Evolutionary conservation across 2,329 filamentous ascomycete genomes (phyloP).

Genomic region (Fusarium paranaense): DNA sequence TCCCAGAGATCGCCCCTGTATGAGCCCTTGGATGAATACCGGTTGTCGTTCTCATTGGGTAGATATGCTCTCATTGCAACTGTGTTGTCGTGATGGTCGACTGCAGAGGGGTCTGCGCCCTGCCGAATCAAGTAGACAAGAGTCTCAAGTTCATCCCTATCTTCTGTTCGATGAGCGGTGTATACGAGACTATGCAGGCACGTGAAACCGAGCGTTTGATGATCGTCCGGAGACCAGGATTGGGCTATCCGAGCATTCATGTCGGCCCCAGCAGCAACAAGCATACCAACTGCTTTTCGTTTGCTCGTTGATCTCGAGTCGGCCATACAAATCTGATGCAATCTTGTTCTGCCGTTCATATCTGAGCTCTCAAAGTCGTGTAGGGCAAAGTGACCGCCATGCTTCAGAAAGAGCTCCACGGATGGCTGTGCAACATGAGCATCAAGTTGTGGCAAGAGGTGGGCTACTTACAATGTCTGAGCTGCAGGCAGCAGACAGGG

Average conservation of each 20-base stretch:
- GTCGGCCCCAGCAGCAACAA: neutral
- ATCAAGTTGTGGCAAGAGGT: fast-evolving
- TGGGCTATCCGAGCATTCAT: neutral
- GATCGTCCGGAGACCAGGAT: constrained; percentile 18
- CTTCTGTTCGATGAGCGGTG: neutral
- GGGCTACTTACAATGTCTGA: constrained; percentile 1
- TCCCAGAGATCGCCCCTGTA: constrained; percentile 34
- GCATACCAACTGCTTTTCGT: constrained; percentile 7
- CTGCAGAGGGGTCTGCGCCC: neutral
- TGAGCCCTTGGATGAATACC: constrained; percentile 9
- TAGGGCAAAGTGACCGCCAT: neutral
- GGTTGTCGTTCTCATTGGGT: constrained; percentile 4
- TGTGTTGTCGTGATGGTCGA: constrained; percentile 6
- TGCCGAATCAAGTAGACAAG: neutral
- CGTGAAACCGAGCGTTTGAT: constrained; percentile 1
- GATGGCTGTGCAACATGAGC: neutral
- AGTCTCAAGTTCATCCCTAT: neutral
- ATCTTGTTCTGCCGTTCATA: constrained; percentile 9
- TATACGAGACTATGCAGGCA: constrained; percentile 13
- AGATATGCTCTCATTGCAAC: constrained; percentile 10
- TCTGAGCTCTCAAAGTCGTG: constrained; percentile 16
- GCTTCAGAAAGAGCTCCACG: neutral
- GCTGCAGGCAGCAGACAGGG: constrained; percentile 3
- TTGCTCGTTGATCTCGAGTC: constrained; percentile 3
- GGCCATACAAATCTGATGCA: constrained; percentile 13